These are phyloP conservation scores for Plectosphaerella cucumerina DNA, from an alignment of 2,329 filamentous ascomycete species.

Conservation along the genomic window DNA sequence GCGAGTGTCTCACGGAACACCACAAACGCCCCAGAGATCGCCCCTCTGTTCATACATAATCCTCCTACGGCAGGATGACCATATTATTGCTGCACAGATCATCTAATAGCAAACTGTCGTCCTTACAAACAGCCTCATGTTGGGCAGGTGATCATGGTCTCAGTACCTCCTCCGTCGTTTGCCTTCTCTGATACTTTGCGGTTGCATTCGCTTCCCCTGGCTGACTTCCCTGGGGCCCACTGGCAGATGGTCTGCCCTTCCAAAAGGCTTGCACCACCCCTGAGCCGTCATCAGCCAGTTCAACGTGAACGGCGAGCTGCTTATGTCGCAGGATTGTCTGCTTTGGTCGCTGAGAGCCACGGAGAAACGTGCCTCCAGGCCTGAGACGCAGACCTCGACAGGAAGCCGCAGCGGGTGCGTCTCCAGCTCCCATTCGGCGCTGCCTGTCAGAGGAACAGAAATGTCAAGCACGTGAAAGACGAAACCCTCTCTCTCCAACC, in stretches of 20 bases:
- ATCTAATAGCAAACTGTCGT: no score
- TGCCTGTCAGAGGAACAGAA: not conserved
- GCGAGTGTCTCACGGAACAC: no score
- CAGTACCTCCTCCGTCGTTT: no score
- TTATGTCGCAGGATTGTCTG: not conserved
- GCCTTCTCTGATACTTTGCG: not conserved
- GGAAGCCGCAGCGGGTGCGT: not conserved
- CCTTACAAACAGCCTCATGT: no score
- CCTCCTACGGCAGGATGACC: no score
- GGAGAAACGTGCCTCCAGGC: not conserved
- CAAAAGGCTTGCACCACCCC: not conserved
- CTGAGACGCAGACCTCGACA: not conserved
- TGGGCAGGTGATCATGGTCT: no score
- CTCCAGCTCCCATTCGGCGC: not conserved
- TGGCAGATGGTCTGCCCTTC: not conserved
- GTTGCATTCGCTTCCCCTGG: not conserved
- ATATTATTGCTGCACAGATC: no score
- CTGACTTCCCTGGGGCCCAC: not conserved
- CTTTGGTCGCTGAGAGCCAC: not conserved
- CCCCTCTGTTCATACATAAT: no score
- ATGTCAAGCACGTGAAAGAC: not conserved
- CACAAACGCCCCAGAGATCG: no score
- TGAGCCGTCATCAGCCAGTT: not conserved
- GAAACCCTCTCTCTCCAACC: not conserved
- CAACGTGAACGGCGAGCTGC: not conserved